phyloP scores from a whole-genome alignment of 805 yeast genomes.

The Peterozyma xylosa region DNA sequence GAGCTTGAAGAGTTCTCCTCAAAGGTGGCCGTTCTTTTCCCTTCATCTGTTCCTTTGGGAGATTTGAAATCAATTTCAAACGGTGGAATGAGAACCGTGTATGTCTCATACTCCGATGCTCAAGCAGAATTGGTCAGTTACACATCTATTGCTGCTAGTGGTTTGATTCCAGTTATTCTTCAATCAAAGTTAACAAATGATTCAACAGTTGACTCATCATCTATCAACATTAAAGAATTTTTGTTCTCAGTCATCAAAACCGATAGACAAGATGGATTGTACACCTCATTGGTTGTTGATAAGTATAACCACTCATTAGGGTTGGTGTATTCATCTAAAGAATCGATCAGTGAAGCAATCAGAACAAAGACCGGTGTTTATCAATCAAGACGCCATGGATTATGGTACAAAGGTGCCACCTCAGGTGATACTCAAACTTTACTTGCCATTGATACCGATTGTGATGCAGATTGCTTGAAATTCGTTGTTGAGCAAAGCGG shows the following conservation, averaged over 20 bases:
- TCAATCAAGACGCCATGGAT: slow-evolving; percentile 84
- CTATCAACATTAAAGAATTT: slow-evolving; percentile 31
- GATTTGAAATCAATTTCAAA: slow-evolving; percentile 9
- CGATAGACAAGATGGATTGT: slow-evolving; percentile 83
- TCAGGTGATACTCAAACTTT: slow-evolving; percentile 93
- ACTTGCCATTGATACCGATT: slow-evolving; percentile 63
- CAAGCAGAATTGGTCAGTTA: slow-evolving; percentile 9
- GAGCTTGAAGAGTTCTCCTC: slow-evolving; percentile 12
- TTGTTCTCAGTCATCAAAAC: slow-evolving; percentile 52
- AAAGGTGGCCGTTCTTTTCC: slow-evolving; percentile 13
- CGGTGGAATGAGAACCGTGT: slow-evolving; percentile 18
- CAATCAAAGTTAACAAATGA: slow-evolving; percentile 23
- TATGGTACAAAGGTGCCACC: slow-evolving; percentile 95
- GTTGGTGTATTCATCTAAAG: slow-evolving; percentile 80
- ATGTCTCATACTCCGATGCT: slow-evolving; percentile 9
- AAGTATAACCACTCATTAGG: slow-evolving; percentile 69
- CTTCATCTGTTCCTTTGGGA: slow-evolving; percentile 12
- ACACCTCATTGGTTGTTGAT: slow-evolving; percentile 76
- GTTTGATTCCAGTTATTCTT: slow-evolving; percentile 27
- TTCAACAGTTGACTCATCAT: slow-evolving; percentile 16
- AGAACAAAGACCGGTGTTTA: slow-evolving; percentile 82
- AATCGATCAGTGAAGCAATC: slow-evolving; percentile 77
- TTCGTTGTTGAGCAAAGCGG: slow-evolving; percentile 83
- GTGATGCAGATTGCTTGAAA: slow-evolving; percentile 88
- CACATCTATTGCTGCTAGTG: slow-evolving; percentile 21